These are phyloP conservation scores for Cryptococcus neoformans DNA, from an alignment of 1,284 basidiomycete species.

Conservation along the genomic window DNA sequence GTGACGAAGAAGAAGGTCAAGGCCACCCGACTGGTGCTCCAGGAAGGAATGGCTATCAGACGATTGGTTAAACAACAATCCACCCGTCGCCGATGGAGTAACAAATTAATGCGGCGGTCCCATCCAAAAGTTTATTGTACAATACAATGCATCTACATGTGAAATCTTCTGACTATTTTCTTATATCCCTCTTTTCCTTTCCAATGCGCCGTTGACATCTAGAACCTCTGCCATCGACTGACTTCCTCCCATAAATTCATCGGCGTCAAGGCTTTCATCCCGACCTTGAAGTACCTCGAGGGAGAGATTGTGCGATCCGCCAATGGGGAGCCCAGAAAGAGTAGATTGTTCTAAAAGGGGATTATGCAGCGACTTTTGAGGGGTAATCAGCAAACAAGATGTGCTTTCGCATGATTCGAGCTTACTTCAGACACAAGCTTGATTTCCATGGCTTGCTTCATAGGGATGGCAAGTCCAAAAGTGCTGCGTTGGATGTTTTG, in stretches of 20 bases:
- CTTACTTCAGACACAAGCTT: conserved; percentile 74
- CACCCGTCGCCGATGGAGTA: too few species aligned
- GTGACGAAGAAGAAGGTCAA: conserved; percentile 22
- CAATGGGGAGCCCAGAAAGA: conserved; percentile 39
- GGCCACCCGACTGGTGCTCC: conserved; percentile 9
- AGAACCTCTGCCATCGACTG: conserved; percentile 31
- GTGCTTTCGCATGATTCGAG: conserved; percentile 5
- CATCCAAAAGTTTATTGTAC: background rate
- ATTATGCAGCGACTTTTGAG: conserved; percentile 32
- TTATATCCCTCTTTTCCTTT: conserved; percentile 43
- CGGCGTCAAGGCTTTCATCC: conserved; percentile 72
- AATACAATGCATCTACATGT: background rate
- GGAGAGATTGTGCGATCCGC: conserved; percentile 63
- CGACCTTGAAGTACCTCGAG: conserved; percentile 88
- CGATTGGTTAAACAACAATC: conserved; percentile 8
- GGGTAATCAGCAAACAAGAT: background rate
- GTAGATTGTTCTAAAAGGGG: conserved; percentile 36
- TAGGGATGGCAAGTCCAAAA: conserved; percentile 82
- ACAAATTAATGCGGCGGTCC: too few species aligned
- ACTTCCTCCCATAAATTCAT: conserved; percentile 61
- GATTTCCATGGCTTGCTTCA: conserved; percentile 90
- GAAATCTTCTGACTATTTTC: background rate
- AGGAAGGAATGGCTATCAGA: conserved; percentile 16
- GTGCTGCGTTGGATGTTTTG: conserved; percentile 79
- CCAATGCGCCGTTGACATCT: conserved; percentile 42